These are phyloP conservation scores for Grosmannia clavigera DNA, from an alignment of 2,329 filamentous ascomycete genomes.

Conservation along the genomic window DNA sequence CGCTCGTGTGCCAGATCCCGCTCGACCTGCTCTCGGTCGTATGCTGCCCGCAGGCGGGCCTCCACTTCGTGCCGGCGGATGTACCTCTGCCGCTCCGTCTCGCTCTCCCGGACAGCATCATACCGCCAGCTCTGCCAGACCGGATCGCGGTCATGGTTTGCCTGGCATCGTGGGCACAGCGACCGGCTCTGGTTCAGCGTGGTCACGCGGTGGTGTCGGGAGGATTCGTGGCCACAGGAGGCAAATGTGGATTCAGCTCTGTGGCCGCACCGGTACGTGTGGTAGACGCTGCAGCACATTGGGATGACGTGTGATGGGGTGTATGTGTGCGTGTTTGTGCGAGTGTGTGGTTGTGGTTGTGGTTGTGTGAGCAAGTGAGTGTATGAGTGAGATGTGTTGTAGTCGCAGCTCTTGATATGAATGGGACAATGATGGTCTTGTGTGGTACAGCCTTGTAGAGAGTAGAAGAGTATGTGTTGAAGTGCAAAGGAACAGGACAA, in stretches of 20 bases:
- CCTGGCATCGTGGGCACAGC: not conserved
- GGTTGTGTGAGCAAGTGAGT: not conserved
- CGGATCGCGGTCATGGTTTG: not conserved
- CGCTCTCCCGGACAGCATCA: not conserved
- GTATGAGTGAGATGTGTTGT: not conserved
- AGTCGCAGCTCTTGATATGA: not conserved
- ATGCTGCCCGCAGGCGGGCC: not conserved
- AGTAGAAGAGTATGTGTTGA: no score
- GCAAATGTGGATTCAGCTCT: not conserved
- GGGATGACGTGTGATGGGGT: not conserved
- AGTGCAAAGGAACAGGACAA: no score
- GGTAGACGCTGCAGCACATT: not conserved
- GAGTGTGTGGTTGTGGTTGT: not conserved
- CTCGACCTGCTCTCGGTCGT: not conserved
- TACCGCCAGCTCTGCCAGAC: not conserved
- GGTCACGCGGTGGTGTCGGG: no score
- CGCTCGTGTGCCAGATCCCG: not conserved
- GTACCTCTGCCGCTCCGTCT: not conserved
- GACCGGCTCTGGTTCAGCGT: not conserved
- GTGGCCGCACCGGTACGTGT: conserved; percentile 1
- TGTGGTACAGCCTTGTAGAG: no score
- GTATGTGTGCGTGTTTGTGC: not conserved
- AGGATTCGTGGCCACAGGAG: not conserved
- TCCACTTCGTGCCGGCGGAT: not conserved
- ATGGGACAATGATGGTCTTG: no score